Evolutionary conservation across 768 basidiomycete genomes (phyloP), one percentile per base, ranked within the genome.

Genomic region (Suillus plorans): DNA sequence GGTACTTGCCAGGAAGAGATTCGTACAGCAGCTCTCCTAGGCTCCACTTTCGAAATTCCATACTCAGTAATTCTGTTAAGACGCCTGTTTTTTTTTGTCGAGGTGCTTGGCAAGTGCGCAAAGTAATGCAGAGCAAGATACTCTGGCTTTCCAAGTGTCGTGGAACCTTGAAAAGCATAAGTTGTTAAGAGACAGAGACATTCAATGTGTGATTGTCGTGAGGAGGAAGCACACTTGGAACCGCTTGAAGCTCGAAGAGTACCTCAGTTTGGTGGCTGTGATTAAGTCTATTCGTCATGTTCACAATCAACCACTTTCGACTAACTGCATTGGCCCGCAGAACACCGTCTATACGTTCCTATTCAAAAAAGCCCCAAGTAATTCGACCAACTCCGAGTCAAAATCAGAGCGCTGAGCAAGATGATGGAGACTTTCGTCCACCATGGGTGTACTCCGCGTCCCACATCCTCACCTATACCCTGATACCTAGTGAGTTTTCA

Each of bases 391-490:
- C 37, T 31, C 28, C 31, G 18, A 31, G 8, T 53, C 39, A 59
- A 41, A 41, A 59, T 20, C 25, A 14, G 41, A 42, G 18, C 7
- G 2, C 41, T 20, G 58, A 59, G 58, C 58, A 66, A 37, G 69
- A 78, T 62, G 65, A 75, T 25, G 66, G 28, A 25, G 87, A 88
- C 71, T 84, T 85, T 69, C 80, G 87, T 58, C 86, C 87, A 41
- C 80, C 84, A 52, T 88, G 87, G 87, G 82, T 87, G 50, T 88
- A 87, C 70, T 78, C 80, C 47, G 74, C 78, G 34, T 79, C 85
- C 37, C 80, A 82, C 62, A 71, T 87, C 63, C 74, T 86, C 52
- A 85, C 82, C 50, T 86, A 82, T 68, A 79, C 82, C 5, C 61
- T 86, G 20, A 84, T 89, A 71, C 88, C 87, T 67, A 74, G 89